These are phyloP conservation scores for Pisolithus tinctorius DNA, from an alignment of 768 basidiomycete genomes.

Conservation along the genomic window DNA sequence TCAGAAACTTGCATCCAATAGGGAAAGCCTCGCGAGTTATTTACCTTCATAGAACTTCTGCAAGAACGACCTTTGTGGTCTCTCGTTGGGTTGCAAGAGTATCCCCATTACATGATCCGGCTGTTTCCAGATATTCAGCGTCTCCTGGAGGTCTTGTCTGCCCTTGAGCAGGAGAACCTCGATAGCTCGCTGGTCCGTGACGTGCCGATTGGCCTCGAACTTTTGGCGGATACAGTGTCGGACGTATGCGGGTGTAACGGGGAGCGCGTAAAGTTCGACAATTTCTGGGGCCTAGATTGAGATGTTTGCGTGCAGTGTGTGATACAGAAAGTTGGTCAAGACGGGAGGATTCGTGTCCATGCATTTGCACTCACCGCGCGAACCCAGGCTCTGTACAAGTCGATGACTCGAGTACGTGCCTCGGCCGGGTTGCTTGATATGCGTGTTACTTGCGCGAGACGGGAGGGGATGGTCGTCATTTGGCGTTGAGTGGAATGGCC, in stretches of 20 bases:
- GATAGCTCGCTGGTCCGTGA: slow-evolving; percentile 75
- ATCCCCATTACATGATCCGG: slow-evolving; percentile 73
- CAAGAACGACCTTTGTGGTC: slow-evolving; percentile 56
- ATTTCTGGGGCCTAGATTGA: slow-evolving; percentile 84
- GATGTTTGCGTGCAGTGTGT: neutral
- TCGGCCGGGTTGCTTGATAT: slow-evolving; percentile 52
- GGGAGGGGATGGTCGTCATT: slow-evolving; percentile 85
- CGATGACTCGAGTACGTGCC: slow-evolving; percentile 59
- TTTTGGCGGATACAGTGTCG: slow-evolving; percentile 77
- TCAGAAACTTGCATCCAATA: slow-evolving; percentile 3
- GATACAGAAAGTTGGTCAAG: neutral
- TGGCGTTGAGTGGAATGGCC: neutral
- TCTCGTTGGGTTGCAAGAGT: slow-evolving; percentile 44
- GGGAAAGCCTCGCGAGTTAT: slow-evolving; percentile 18
- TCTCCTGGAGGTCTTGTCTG: slow-evolving; percentile 88
- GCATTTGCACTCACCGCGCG: slow-evolving; percentile 59
- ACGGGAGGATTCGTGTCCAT: slow-evolving; percentile 1
- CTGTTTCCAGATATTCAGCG: slow-evolving; percentile 92
- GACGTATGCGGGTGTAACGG: slow-evolving; percentile 68
- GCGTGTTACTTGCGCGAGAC: slow-evolving; percentile 67
- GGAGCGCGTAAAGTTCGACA: slow-evolving; percentile 72
- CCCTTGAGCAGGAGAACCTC: slow-evolving; percentile 84
- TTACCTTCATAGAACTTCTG: slow-evolving; percentile 81
- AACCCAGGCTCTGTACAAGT: slow-evolving; percentile 91
- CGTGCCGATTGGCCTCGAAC: slow-evolving; percentile 81